Base-by-base conservation (phyloP, 2,329 filamentous ascomycete genomes). In the Plectosphaerella sp. region DNA sequence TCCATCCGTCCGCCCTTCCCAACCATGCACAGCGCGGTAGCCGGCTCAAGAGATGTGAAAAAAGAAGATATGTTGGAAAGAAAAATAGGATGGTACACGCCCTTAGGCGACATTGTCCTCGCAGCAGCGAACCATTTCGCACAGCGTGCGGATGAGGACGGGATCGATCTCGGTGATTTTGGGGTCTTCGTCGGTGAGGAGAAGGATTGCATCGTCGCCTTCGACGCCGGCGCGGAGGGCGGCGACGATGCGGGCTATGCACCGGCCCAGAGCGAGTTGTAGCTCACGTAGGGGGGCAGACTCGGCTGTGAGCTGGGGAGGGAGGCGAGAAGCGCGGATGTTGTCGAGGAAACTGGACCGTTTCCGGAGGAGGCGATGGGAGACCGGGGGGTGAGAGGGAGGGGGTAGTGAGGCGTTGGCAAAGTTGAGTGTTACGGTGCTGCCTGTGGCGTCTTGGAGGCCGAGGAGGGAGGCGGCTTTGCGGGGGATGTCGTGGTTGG, bases 391-490 rank as follows among this genome's bases (percentile, higher is more conserved):
- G 11, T 33, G 28, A 12, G 11, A 9, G 8, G 28, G 28, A 10
- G 28, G 28, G 28, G 28, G 28, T 33, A 33, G 28, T 9, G 28
- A 33, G 8, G 28, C 28, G 28, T 33, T 33, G 28, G 28, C 28
- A 12, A 33, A 33, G 28, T 33, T 33, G 28, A 33, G 28, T 7
- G 28, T 33, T 35, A 14, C 15, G 24, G 24, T 4, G 22, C 28
- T 22, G 41, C 48, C 5, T 20, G 63, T 56, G 20, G 59, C 55
- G 4, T 60, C 57, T 4, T 67, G 64, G 15, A 82, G 67, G 2
- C 79, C 79, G 1, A 82, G 72, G 1, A 82, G 61, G 5, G 67
- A 72, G 1, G 77, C 77, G 0, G 79, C 79, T 61, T 82, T 82
- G 53, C 70, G 72, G n/a, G 76, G 76, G 42, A 79, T 73, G 18